A percentile compares a stretch with the other conserved stretches of the same genome.
Evolutionary conservation across 148 eudicot species (phyloP).

Genomic region (Rhododendron kiyosumense): DNA sequence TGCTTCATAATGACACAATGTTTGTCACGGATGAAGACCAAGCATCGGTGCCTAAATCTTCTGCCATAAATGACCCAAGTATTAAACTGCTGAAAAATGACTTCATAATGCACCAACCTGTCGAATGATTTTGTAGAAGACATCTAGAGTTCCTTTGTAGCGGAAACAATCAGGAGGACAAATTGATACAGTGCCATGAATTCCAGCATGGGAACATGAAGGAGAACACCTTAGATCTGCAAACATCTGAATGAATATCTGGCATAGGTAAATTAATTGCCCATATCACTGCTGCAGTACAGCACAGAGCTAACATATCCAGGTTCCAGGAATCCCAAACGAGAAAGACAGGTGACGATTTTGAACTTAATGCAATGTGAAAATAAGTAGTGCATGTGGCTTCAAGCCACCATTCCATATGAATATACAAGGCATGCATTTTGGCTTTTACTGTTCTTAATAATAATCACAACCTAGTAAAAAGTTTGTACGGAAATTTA

Average conservation of each 20-base stretch:
- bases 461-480: background rate
- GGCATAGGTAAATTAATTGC: conserved; percentile 1
- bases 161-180: conserved; percentile 98
- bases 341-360: background rate
- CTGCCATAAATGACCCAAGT: background rate
- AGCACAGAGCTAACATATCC: background rate
- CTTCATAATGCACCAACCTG: conserved; percentile 50
- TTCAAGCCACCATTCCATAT: background rate
- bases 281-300: background rate
- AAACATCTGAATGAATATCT: conserved; percentile 61
- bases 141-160: conserved; percentile 90
- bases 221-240: conserved; percentile 96
- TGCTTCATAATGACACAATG: background rate
- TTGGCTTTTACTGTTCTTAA: background rate
- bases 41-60: background rate
- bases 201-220: conserved; percentile 77
- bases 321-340: background rate
- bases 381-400: background rate
- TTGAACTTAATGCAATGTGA: background rate
- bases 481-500: background rate
- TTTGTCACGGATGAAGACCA: background rate
- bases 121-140: conserved; percentile 68
- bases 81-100: background rate
- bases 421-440: background rate
- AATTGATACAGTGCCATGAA: conserved; percentile 87